Evolutionary conservation across 345 rosid species (phyloP), one percentile per base, ranked within the genome.

Genomic region (Draba incana): DNA sequence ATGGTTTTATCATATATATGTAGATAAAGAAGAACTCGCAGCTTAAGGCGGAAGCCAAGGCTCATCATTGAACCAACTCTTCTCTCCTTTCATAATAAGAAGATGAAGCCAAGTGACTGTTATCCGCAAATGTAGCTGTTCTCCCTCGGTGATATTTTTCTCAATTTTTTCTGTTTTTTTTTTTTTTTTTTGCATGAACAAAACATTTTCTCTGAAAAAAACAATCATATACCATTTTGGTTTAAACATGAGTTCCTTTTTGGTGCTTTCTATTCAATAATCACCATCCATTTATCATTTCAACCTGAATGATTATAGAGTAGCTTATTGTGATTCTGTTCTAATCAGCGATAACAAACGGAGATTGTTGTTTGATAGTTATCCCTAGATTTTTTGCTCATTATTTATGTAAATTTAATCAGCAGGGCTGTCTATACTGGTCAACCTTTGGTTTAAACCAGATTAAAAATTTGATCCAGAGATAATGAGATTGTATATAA

Each of bases 21-120:
- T 42, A 75, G 78, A 75, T 75, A 48, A 68, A 68, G 64, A 68
- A 68, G 78, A 75, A 75, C 13, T 68, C 78, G 30, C 74, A 75
- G 59, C 41, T 62, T 30, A 75, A 68, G 48, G 78, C 78, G 0
- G 70, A 75, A 55, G 78, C 78, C 33, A 68, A 68, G 57, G 78
- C 78, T 75, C 78, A 75, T 68, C 74, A 75, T 33, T 75, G 62
- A 56, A 62, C 47, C 42, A 55, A 23, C 23, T 55, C 68, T 51
- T 60, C 35, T 37, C 38, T 10, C 10, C 31, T n/a, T 73, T 51
- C 42, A 3, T 2, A 73, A 58, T 73, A 73, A 72, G 77, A 72
- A 31, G 45, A 49, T 65, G 71, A 57, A 42, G 65, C 71, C 52
- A 41, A 65, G 60, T 65, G 54, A 72, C 24, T 35, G 46, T 64